phyloP scores from a whole-genome alignment of 768 basidiomycete species.

The Boletus tomentosulus region DNA sequence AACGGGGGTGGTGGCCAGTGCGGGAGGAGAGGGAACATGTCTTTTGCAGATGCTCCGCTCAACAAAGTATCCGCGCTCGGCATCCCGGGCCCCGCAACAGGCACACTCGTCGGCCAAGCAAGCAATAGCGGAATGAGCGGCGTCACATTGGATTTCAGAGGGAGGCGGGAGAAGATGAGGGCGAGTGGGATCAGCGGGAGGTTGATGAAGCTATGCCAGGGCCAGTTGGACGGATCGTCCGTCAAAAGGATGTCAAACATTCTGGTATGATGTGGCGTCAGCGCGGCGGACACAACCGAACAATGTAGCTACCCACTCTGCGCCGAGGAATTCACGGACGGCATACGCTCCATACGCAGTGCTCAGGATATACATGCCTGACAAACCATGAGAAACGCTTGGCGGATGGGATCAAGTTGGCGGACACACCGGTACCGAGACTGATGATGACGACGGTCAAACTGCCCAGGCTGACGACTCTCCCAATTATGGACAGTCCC shows the following conservation, averaged over 20 bases:
- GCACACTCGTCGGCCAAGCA: slow-evolving; percentile 29
- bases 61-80: background rate
- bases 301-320: slow-evolving; percentile 43
- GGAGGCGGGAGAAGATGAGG: slow-evolving; percentile 60
- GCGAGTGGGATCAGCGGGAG: slow-evolving; percentile 68
- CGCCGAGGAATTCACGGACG: slow-evolving; percentile 62
- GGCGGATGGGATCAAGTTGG: background rate
- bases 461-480: slow-evolving; percentile 47
- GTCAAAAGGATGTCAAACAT: slow-evolving; percentile 64
- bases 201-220: slow-evolving; percentile 70
- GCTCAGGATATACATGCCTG: slow-evolving; percentile 46
- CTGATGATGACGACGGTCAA: slow-evolving; percentile 49
- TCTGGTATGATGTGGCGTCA: slow-evolving; percentile 26
- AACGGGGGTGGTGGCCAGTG: slow-evolving; percentile 60
- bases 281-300: background rate
- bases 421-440: slow-evolving; percentile 55
- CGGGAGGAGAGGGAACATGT: slow-evolving; percentile 28
- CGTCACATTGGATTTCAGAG: slow-evolving; percentile 28
- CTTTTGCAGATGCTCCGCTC: background rate
- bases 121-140: slow-evolving; percentile 23
- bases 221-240: slow-evolving; percentile 69
- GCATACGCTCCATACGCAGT: slow-evolving; percentile 75
- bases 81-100: slow-evolving; percentile 6
- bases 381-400: background rate
- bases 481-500: slow-evolving; percentile 46